Base-by-base conservation (phyloP, 2,329 filamentous ascomycete genomes). In the Aspergillus uvarum region DNA sequence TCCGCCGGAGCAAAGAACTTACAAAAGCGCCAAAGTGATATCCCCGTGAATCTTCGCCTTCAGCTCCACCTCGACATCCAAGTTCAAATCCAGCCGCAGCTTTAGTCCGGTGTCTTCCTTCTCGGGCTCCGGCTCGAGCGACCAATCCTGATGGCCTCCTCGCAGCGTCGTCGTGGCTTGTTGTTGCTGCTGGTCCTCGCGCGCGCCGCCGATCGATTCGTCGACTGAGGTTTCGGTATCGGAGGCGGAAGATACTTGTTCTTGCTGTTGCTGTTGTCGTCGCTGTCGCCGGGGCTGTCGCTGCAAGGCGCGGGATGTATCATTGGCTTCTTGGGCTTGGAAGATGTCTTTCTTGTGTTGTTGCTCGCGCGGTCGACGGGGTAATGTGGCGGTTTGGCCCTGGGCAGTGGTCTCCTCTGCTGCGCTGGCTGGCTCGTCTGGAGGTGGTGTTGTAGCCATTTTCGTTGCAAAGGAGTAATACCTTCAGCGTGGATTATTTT, bases 31-130 rank as follows among this genome's bases (percentile, higher is more conserved):
- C 56, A 87, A 70, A n/a, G 85, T 87, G 61, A 87, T 75, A 67
- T 87, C 85, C 75, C 85, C 85, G 64, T 86, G 84, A 65, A 87
- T 87, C 74, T 84, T 86, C n/a, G 85, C 85, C 77, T 87, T 87
- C 51, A 87, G 74, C 68, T 87, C 83, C 57, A 87, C 80, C 70
- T 87, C 85, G 69, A 87, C 85, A 70, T 87, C 85, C 61, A 87
- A 74, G 67, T 87, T 87, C 65, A 87, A 74, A 66, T 87, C 85
- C 63, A 87, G 68, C 66, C 83, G 77, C 73, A 87, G 67, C 66
- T 83, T 81, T 64, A 87, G 76, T 67, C 84, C 74, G 38, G 78
- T 75, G 54, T 77, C 65, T 16, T 75, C 74, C 38, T 71, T 66
- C 32, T 70, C 62, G 22, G 56, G 61, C 48, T 70, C 67, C 61